These are phyloP conservation scores for Stipa capillata DNA, from an alignment of 176 grass and related monocot genomes.

Conservation along the genomic window DNA sequence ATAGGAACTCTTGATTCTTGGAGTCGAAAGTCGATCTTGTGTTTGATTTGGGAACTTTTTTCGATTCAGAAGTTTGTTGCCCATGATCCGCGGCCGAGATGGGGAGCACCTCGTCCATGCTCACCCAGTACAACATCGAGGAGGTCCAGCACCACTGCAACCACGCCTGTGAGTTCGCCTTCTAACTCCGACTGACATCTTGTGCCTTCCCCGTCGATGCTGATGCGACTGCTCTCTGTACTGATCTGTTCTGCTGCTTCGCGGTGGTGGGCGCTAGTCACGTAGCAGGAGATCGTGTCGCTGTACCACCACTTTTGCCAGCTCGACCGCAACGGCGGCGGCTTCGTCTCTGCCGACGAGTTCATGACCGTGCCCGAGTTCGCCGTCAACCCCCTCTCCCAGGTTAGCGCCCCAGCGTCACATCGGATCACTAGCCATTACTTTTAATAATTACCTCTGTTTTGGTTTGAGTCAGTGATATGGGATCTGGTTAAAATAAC, in stretches of 20 bases:
- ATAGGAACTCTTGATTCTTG: too few species aligned
- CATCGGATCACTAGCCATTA: neutral
- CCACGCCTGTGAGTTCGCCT: conserved; percentile 46
- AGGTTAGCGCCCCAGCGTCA: conserved; percentile 33
- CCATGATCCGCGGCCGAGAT: conserved; percentile 6
- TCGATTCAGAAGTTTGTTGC: too few species aligned
- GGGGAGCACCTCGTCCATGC: conserved; percentile 84
- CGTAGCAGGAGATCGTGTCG: conserved; percentile 82
- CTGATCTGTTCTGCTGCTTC: too few species aligned
- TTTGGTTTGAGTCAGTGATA: too few species aligned
- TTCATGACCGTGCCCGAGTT: conserved; percentile 89
- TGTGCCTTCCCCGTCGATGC: neutral
- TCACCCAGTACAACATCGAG: conserved; percentile 89
- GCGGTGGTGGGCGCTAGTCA: conserved; percentile 36
- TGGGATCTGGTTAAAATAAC: too few species aligned
- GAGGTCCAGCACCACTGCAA: conserved; percentile 85
- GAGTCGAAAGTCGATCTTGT: too few species aligned
- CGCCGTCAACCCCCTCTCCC: conserved; percentile 72
- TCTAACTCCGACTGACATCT: neutral
- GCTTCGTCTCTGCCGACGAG: conserved; percentile 74
- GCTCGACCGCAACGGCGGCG: conserved; percentile 62
- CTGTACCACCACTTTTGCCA: conserved; percentile 88
- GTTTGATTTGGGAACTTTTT: too few species aligned
- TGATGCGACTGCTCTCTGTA: neutral
- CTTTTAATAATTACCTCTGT: too few species aligned